phyloP scores from a whole-genome alignment of 257 asterid species.

The Striga asiatica region DNA sequence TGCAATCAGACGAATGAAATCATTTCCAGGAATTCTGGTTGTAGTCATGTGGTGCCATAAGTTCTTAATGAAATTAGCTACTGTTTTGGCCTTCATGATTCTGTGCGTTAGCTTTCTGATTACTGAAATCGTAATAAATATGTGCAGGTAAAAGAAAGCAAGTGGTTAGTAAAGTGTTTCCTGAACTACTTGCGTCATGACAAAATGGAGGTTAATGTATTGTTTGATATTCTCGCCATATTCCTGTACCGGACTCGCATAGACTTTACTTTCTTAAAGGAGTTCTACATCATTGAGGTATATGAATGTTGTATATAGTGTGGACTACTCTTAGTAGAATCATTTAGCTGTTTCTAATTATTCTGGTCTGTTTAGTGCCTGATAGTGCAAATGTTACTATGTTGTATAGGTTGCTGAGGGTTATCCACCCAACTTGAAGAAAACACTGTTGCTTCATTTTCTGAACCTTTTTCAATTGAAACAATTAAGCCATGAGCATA shows the following conservation, averaged over 20 bases:
- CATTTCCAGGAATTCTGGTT: too few species aligned
- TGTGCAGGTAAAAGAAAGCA: constrained; percentile 97
- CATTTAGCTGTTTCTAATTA: constrained; percentile 6
- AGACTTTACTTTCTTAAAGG: constrained; percentile 95
- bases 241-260: constrained; percentile 85
- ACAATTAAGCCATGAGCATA: constrained; percentile 83
- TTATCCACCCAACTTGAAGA: constrained; percentile 85
- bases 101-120: constrained; percentile 7
- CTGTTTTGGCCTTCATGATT: not conserved
- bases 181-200: constrained; percentile 90
- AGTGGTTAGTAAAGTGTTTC: constrained; percentile 98
- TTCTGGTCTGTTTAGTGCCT: not conserved
- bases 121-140: constrained; percentile 11
- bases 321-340: constrained; percentile 1
- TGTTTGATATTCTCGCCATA: constrained; percentile 87
- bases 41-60: too few species aligned
- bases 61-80: too few species aligned
- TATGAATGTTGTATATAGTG: constrained; percentile 9
- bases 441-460: constrained; percentile 78
- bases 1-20: too few species aligned
- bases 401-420: constrained; percentile 84
- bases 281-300: constrained; percentile 96
- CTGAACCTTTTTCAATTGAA: constrained; percentile 78
- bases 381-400: constrained; percentile 6
- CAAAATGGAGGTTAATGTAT: constrained; percentile 69